These are phyloP conservation scores for Monosporascus cannonballus DNA, from an alignment of 2,329 filamentous ascomycete species.

Conservation along the genomic window DNA sequence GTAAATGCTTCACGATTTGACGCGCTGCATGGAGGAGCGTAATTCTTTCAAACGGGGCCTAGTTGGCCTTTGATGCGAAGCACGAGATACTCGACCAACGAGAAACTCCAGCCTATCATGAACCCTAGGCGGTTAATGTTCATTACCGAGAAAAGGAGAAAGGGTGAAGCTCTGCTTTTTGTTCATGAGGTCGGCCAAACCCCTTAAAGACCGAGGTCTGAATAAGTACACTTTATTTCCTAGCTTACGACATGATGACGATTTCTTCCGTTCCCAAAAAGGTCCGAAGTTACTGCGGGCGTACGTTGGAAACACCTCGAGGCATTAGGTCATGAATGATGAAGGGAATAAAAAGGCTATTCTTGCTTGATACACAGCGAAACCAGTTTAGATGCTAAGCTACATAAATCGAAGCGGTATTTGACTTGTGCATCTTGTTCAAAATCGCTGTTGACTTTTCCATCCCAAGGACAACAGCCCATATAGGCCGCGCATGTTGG, in stretches of 20 bases:
- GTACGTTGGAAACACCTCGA: conserved; percentile 32
- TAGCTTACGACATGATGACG: conserved; percentile 29
- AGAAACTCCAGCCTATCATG: conserved; percentile 23
- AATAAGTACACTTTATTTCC: conserved; percentile 25
- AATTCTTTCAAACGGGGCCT: conserved; percentile 20
- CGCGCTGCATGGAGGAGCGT: conserved; percentile 26
- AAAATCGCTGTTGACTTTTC: neutral
- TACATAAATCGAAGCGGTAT: conserved; percentile 20
- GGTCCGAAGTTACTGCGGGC: conserved; percentile 30
- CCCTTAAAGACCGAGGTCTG: conserved; percentile 18
- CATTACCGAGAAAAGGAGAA: conserved; percentile 22
- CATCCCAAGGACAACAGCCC: no score
- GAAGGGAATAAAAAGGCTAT: conserved; percentile 33
- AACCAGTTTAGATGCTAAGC: conserved; percentile 23
- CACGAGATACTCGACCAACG: conserved; percentile 26
- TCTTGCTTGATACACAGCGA: conserved; percentile 31
- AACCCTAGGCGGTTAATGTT: conserved; percentile 27
- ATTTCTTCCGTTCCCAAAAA: conserved; percentile 31
- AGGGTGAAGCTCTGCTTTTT: conserved; percentile 17
- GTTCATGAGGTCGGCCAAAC: conserved; percentile 18
- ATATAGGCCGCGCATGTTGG: no score
- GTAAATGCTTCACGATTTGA: conserved; percentile 30
- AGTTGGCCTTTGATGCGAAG: conserved; percentile 18
- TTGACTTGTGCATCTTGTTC: neutral
- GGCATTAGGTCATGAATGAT: conserved; percentile 34